Percentiles rank a stretch among this genome's conserved stretches.
phyloP scores from a whole-genome alignment of 2,329 filamentous ascomycete species.

The Aureobasidium lini region DNA sequence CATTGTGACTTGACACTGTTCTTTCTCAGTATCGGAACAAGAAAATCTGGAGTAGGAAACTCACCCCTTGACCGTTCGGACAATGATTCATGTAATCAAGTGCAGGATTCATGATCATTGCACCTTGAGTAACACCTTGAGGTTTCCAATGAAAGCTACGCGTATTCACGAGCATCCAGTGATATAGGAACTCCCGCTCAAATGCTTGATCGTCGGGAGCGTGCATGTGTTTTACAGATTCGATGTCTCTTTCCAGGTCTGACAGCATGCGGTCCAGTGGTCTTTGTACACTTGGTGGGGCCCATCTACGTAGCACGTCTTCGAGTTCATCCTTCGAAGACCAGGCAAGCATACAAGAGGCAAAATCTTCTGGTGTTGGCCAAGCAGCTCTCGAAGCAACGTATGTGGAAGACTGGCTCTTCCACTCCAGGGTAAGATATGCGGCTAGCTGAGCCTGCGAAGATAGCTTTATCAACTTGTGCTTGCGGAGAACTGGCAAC shows the following conservation, averaged over 20 bases:
- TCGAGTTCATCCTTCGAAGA: conserved; percentile 37
- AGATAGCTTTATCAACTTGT: conserved; percentile 18
- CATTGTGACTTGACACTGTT: conserved; percentile 47
- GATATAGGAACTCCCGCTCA: conserved; percentile 42
- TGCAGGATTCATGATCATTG: conserved; percentile 63
- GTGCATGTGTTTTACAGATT: conserved; percentile 14
- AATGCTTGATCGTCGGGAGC: conserved; percentile 13
- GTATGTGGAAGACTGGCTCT: conserved; percentile 10
- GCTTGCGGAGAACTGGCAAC: conserved; percentile 42
- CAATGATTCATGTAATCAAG: conserved; percentile 63
- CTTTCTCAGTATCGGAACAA: background rate
- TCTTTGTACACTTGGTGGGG: conserved; percentile 31
- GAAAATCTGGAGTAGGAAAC: conserved; percentile 10
- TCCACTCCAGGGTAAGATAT: conserved; percentile 9
- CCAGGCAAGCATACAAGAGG: conserved; percentile 47
- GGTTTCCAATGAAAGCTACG: conserved; percentile 52
- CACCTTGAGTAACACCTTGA: conserved; percentile 44
- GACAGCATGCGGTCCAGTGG: conserved; percentile 24
- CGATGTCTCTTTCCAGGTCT: conserved; percentile 24
- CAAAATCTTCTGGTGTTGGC: conserved; percentile 56
- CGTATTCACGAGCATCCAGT: conserved; percentile 55
- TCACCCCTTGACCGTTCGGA: conserved; percentile 29
- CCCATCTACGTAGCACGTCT: conserved; percentile 30
- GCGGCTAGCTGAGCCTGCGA: conserved; percentile 63
- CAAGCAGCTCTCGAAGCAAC: conserved; percentile 59